Evolutionary conservation across 2,329 filamentous ascomycete genomes (phyloP), one percentile per base, ranked within the genome.

Genomic region (Neocatenulostroma microsporum): DNA sequence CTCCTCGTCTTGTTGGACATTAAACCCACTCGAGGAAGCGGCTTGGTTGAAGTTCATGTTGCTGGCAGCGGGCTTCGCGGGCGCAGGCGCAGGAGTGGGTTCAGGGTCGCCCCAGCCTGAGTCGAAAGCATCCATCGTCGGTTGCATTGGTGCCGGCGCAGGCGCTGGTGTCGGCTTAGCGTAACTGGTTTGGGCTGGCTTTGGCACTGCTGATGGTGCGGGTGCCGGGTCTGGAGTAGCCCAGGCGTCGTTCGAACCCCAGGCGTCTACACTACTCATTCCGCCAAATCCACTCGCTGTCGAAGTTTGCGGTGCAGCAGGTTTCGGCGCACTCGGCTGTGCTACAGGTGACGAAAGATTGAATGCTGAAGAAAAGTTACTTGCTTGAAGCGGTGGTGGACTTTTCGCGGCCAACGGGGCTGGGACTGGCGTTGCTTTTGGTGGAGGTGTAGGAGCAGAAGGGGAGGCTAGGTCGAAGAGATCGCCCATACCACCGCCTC

Each of bases 1-100:
- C 56, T 96, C 89, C 61, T 96, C 89, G 52, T 96, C 89, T 0
- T 84, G 82, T 23, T 83, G 73, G 2, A 94, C 83, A 53, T 82
- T 46, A 36, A 53, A 53, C 2, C 53, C 53, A 18, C 49, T 34
- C 4, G 45, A 45, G 9, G 44, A 45, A n/a, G 45, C 46, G 17
- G 44, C 48, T 17, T 36, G 37, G n/a, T 27, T 32, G 10, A 35
- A 25, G 1, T 26, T 26, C 7, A 24, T 2, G 11, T 17, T 26
- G 12, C 14, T 21, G 13, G 12, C 30, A 12, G 21, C 13, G 19
- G 12, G 30, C 9, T 14, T 24, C 11, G 26, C 18, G 12, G 31
- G 24, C 2, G 43, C 42, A 2, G 45, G 38, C 2, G 47, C 45
- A 20, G 44, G 40, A 12, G 48, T 48, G 51, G 61, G 56, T 36